Evolutionary conservation across 2,329 filamentous ascomycete species (phyloP), one percentile per base, ranked within the genome.

Genomic region (Fusarium sp.): DNA sequence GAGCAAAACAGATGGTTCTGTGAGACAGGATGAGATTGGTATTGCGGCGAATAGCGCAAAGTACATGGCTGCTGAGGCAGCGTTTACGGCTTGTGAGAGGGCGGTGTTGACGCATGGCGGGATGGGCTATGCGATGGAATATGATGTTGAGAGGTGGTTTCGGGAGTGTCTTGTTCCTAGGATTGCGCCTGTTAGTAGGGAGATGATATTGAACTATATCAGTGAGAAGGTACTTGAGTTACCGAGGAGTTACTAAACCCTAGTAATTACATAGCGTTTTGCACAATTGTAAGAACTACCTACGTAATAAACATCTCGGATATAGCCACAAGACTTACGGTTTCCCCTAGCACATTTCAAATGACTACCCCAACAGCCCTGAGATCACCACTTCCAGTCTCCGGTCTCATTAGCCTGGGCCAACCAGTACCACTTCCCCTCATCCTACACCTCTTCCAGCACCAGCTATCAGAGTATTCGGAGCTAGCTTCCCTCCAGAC

Each of bases 201-300:
- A 93, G 79, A 93, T 93, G 91, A 91, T 93, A 51, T 79, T 91
- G 81, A 93, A 92, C 68, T 92, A 88, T 74, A 85, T 93, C 14
- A 83, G 85, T 4, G 90, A 92, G 75, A 91, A 87, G 78, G 89
- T 87, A 1, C 76, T 93, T n/a, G 79, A 83, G 5, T 71, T 93
- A 24, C 91, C 90, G 2, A 81, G 88, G 59, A 92, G 89, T 72
- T 93, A 92, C 67, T 92, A 21, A 14, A 9, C 24, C 7, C 23
- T n/a, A 23, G 4, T 4, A 23, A 7, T 23, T 23, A 23, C 23
- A 23, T 23, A 23, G 7, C 4, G 7, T 23, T 23, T 4, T 23
- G 7, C 7, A 23, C 23, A 23, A 23, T 23, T 23, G n/a, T n/a
- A n/a, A n/a, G n/a, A n/a, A n/a, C n/a, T n/a, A n/a, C n/a, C n/a